Evolutionary conservation across 2,329 filamentous ascomycete genomes (phyloP), one percentile per base, ranked within the genome.

Genomic region (Sporothrix inflata): DNA sequence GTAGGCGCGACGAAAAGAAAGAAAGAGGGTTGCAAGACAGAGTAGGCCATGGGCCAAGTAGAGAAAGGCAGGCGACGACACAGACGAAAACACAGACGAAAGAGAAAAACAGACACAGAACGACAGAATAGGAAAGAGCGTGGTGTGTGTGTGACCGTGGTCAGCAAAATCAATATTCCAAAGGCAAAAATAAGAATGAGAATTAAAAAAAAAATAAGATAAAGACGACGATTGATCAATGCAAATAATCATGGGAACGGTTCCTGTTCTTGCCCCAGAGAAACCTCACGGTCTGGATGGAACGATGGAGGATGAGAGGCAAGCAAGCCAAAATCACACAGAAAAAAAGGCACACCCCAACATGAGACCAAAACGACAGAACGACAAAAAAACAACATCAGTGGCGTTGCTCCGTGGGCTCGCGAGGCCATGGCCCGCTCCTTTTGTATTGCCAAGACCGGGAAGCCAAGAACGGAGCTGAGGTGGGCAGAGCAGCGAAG

Each of bases 381-480:
- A 63, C 4, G 19, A 2, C n/a, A 9, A 42, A 61, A 34, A 47
- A 9, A 6, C 34, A 49, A 67, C 27, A 21, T 19, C 38, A 34
- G 40, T 70, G 27, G 69, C 57, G 34, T 40, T 67, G 61, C 60
- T 38, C 5, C 38, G 27, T 12, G 19, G 53, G 45, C 5, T 40
- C 19, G 14, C 21, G 30, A 70, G 55, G 49, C 21, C 47, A 55
- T 51, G 55, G 45, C 51, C 57, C 45, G 70, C 60, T 61, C 60
- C 34, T 60, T 73, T 69, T 71, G 65, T 73, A 70, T 57, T 72
- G 68, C 68, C 71, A 73, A 73, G 71, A 57, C 67, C 16, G 16
- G 21, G 42, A 66, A 24, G 67, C 38, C 47, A 55, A 24, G 47
- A n/a, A 67, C 45, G 42, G 49, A 63, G 16, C 49, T 34, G 67